phyloP scores from a whole-genome alignment of 2,329 filamentous ascomycete genomes.

The Fusarium hostae region DNA sequence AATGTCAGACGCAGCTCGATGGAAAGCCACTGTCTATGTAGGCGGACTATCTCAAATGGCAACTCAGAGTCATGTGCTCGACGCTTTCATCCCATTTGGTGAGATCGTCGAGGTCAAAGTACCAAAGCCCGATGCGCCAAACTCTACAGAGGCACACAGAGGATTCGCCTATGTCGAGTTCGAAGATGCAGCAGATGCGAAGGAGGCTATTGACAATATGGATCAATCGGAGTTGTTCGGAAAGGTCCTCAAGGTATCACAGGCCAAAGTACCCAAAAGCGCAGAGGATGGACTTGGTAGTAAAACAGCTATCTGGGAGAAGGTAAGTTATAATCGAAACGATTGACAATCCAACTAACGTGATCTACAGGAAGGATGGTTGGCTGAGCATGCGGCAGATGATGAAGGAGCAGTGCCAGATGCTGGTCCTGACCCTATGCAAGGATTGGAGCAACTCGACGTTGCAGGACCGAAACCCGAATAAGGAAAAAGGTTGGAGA shows the following conservation, averaged over 20 bases:
- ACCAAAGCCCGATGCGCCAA: constrained; percentile 86
- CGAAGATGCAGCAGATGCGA: constrained; percentile 84
- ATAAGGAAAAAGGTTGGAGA: constrained; percentile 50
- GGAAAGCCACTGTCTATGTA: constrained; percentile 93
- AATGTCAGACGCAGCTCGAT: constrained; percentile 85
- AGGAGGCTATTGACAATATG: constrained; percentile 99
- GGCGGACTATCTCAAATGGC: constrained; percentile 87
- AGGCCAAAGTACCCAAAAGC: constrained; percentile 92
- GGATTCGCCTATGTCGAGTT: constrained; percentile 98
- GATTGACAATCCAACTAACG: constrained; percentile 17
- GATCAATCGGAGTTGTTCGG: constrained; percentile 96
- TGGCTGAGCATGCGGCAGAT: constrained; percentile 82
- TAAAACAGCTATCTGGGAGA: constrained; percentile 96
- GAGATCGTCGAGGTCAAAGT: constrained; percentile 92
- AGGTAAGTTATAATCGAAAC: constrained; percentile 68
- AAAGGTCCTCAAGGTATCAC: constrained; percentile 88
- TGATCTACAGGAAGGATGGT: constrained; percentile 81
- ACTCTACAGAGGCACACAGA: constrained; percentile 81
- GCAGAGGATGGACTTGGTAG: constrained; percentile 88
- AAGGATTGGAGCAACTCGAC: constrained; percentile 91
- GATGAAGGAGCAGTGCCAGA: constrained; percentile 53
- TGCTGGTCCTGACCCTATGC: constrained; percentile 86
- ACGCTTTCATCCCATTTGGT: constrained; percentile 96
- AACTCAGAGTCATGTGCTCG: constrained; percentile 78
- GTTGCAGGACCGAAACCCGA: constrained; percentile 89